Evolutionary conservation across 345 rosid genomes (phyloP), one percentile per base, ranked within the genome.

Genomic region (Aegle marmelos): DNA sequence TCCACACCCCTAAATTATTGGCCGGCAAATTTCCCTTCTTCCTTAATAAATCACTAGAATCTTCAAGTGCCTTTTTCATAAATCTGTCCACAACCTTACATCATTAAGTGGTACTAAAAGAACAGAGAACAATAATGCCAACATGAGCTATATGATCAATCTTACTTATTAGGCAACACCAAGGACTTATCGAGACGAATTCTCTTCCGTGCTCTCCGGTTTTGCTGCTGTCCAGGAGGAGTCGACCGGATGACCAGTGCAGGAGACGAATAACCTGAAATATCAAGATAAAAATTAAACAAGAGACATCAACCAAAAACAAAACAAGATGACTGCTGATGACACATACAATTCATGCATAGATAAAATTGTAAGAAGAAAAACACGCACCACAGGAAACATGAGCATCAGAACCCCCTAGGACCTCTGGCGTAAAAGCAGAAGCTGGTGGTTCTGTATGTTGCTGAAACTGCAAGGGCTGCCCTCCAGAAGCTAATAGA

Each of bases 131-230:
- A 25, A 64, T 64, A 70, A 70, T 30, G 14, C 50, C 37, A 41
- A 70, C 31, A 68, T 7, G 19, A 68, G 77, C 76, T 58, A 62
- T 25, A 9, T 33, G 58, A 53, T 11, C 68, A 74, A 31, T 54
- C 84, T 21, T 89, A 93, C 99, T 80, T 85, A 81, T 95, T 92
- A 28, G 84, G 78, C 83, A 95, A 70, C 68, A 90, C 94, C 24
- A 88, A 79, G 65, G 78, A 65, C 73, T 80, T 84, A 82, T 95
- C 99, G 81, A 90, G 91, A 59, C 76, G 77, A 50, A 70, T 82
- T 80, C 88, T 86, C 84, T 88, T 93, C 83, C 82, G 83, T 61
- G 45, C 71, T 82, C 79, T 81, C 72, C 39, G 78, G 22, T 67
- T 80, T 33, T 86, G 89, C 77, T 80, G 86, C 78, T 72, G 86